These are phyloP conservation scores for Acmispon strigosus DNA, from an alignment of 306 rosid genomes.

Conservation along the genomic window DNA sequence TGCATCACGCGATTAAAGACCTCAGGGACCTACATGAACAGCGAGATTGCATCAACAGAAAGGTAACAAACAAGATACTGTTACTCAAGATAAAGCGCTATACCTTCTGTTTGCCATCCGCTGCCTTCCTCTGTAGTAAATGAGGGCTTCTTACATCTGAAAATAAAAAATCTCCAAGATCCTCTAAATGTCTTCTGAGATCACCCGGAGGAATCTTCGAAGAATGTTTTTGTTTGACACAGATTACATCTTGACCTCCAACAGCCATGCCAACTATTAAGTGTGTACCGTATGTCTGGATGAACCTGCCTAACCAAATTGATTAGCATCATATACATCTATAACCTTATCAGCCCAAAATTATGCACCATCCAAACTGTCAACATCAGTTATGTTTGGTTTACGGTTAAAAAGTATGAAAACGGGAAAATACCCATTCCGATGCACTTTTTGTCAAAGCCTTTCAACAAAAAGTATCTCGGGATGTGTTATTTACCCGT, in stretches of 20 bases:
- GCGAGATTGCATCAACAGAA: conserved; percentile 10
- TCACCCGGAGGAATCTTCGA: conserved; percentile 77
- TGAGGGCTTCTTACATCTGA: conserved; percentile 85
- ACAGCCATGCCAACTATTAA: conserved; percentile 87
- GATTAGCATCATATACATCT: conserved; percentile 35
- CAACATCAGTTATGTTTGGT: background rate
- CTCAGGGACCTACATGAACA: conserved; percentile 69
- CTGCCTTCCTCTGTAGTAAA: conserved; percentile 52
- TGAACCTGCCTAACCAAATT: conserved; percentile 78
- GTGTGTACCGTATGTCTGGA: conserved; percentile 81
- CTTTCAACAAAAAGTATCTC: no score
- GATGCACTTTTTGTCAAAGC: no score
- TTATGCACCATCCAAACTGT: conserved; percentile 2
- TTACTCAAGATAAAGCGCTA: background rate
- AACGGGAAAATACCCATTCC: no score
- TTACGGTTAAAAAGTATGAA: no score
- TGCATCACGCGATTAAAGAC: conserved; percentile 79
- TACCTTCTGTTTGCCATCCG: conserved; percentile 73
- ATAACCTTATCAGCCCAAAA: conserved; percentile 14
- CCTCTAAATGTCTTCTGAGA: conserved; percentile 77
- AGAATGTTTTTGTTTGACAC: conserved; percentile 75
- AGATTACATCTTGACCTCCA: conserved; percentile 92
- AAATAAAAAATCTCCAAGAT: conserved; percentile 86
- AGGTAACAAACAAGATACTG: background rate
- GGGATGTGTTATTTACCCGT: no score